Evolutionary conservation across 1,139 yeast genomes (phyloP).

Genomic region (Lodderomyces margitis): DNA sequence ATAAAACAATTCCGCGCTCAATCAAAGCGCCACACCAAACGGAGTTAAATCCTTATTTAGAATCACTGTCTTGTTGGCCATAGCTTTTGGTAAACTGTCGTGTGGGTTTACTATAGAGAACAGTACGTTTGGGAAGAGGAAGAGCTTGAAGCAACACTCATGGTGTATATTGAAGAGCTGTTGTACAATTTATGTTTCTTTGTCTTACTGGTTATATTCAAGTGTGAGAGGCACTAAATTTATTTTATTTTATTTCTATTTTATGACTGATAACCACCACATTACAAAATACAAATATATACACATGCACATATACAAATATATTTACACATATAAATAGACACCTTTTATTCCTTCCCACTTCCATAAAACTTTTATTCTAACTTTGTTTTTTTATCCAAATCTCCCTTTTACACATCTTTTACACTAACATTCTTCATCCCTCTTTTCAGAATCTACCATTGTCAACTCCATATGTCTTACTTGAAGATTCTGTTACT

Average conservation of each 20-base stretch:
- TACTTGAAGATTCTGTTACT: conserved; percentile 1
- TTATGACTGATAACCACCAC: background rate
- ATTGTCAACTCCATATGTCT: background rate
- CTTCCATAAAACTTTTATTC: too few species aligned
- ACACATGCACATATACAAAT: too few species aligned
- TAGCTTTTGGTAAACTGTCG: too few species aligned
- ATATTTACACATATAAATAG: too few species aligned
- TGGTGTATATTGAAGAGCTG: background rate
- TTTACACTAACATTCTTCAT: background rate
- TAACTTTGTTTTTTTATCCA: background rate
- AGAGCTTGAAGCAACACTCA: too few species aligned
- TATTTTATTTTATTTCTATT: background rate
- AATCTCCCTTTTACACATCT: too few species aligned
- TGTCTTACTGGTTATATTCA: too few species aligned
- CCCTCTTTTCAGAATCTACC: background rate
- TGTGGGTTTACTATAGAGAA: background rate
- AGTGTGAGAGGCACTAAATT: background rate
- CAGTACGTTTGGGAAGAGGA: too few species aligned
- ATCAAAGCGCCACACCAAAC: background rate
- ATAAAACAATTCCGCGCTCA: background rate
- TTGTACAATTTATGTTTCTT: too few species aligned
- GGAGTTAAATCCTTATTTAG: background rate
- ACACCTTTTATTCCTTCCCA: too few species aligned
- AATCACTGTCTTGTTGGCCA: too few species aligned
- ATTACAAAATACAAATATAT: too few species aligned